Conservation (phyloP, 2,329 filamentous ascomycete genomes). For the Hymenotorrendiella dingleyae region DNA sequence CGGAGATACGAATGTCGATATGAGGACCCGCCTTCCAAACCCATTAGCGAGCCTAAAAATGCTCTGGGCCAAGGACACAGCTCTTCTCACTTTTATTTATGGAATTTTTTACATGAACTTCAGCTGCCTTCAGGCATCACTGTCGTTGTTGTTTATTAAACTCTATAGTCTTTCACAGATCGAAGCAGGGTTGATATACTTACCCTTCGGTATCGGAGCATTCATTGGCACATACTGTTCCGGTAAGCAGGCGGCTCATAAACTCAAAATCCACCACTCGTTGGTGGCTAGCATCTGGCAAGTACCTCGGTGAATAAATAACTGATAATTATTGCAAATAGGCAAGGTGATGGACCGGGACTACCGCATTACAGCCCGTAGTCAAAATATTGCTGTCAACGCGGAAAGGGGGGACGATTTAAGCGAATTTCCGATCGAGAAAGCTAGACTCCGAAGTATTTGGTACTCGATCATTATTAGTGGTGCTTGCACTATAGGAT, state of each 20-base stretch:
- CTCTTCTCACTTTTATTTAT: constrained; percentile 33
- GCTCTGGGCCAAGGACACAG: constrained; percentile 33
- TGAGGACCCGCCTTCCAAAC: constrained; percentile 27
- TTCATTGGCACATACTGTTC: no score
- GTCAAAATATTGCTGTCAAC: constrained; percentile 1
- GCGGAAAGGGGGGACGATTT: constrained; percentile 1
- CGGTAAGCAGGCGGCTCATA: no score
- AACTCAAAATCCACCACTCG: no score
- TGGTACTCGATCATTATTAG: not conserved
- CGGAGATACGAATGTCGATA: not conserved
- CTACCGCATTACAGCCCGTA: constrained; percentile 1
- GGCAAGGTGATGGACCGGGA: constrained; percentile 7
- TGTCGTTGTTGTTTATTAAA: constrained; percentile 40
- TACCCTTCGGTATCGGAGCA: constrained; percentile 16
- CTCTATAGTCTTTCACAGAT: constrained; percentile 38
- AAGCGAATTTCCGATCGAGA: constrained; percentile 10
- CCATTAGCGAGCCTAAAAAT: constrained; percentile 34
- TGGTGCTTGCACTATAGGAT: constrained; percentile 3
- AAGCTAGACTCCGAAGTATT: constrained; percentile 7
- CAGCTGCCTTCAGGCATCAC: constrained; percentile 39
- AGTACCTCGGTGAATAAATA: no score
- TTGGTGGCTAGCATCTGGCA: no score
- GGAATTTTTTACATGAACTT: constrained; percentile 41
- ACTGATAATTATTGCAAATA: no score
- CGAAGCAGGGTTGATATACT: constrained; percentile 20